These are phyloP conservation scores for Gossypium trilobum DNA, from an alignment of 441 rosid species.

Conservation along the genomic window DNA sequence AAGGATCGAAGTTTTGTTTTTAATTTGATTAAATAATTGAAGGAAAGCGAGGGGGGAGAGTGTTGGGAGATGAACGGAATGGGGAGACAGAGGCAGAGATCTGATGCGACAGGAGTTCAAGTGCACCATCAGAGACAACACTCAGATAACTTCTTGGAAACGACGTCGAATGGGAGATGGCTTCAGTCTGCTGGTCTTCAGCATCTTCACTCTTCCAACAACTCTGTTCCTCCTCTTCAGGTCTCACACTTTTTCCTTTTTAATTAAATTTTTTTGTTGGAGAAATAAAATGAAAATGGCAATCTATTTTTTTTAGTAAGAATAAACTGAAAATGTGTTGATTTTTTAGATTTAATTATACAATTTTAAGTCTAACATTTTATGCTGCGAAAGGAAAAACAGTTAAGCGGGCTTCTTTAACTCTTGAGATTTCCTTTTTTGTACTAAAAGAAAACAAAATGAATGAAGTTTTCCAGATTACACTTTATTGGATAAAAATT, in stretches of 20 bases:
- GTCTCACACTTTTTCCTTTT: conserved; percentile 16
- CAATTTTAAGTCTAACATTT: background rate
- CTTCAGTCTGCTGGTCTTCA: conserved; percentile 88
- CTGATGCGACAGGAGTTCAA: conserved; percentile 63
- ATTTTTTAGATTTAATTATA: conserved; percentile 24
- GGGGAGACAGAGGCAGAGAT: conserved; percentile 71
- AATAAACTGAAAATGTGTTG: background rate
- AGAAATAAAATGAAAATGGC: background rate
- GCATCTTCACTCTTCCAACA: conserved; percentile 56
- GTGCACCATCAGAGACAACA: conserved; percentile 83
- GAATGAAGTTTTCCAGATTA: too few relatives aligned
- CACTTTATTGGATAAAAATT: too few relatives aligned
- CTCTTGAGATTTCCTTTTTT: background rate
- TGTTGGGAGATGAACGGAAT: conserved; percentile 50
- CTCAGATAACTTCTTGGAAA: conserved; percentile 65
- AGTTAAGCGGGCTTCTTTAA: background rate
- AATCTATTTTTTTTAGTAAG: background rate
- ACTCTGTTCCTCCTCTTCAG: conserved; percentile 55
- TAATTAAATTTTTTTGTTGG: background rate
- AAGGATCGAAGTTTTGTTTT: background rate
- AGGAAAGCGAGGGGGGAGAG: conserved; percentile 1
- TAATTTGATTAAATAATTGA: background rate
- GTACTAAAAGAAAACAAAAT: background rate
- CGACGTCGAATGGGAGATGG: conserved; percentile 78
- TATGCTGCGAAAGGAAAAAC: too few relatives aligned